phyloP scores from a whole-genome alignment of 805 yeast species.

The Ogataea siamensis region DNA sequence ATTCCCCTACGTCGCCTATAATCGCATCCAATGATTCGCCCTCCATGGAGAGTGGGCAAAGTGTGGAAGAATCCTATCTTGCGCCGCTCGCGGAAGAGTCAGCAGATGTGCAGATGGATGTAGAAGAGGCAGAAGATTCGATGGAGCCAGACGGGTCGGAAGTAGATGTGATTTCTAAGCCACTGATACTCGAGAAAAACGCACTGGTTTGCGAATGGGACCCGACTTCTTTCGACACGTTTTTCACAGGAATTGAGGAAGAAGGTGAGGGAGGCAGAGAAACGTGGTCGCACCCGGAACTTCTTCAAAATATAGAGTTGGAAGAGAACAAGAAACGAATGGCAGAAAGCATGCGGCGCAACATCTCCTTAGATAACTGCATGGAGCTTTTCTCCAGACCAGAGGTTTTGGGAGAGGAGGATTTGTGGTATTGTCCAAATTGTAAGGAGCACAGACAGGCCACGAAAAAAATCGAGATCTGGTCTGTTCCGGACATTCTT shows the following conservation, averaged over 20 bases:
- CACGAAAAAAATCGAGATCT: conserved; percentile 82
- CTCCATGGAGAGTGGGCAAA: no score
- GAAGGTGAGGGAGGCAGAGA: conserved; percentile 47
- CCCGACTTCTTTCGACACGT: conserved; percentile 42
- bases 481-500: conserved; percentile 92
- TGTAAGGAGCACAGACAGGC: conserved; percentile 92
- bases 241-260: conserved; percentile 49
- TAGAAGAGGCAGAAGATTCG: conserved; percentile 2
- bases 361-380: conserved; percentile 70
- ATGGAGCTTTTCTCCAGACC: conserved; percentile 70
- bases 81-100: not conserved
- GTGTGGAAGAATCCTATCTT: not conserved
- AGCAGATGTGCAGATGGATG: conserved; percentile 1
- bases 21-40: no score
- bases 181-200: conserved; percentile 33
- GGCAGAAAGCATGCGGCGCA: conserved; percentile 32
- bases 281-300: conserved; percentile 54
- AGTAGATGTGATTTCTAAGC: conserved; percentile 7
- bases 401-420: conserved; percentile 84
- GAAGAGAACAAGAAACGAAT: conserved; percentile 42
- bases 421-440: conserved; percentile 89
- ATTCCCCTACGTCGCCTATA: no score
- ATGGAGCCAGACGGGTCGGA: conserved; percentile 12
- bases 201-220: conserved; percentile 71
- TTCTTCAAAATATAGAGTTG: conserved; percentile 52